phyloP scores from a whole-genome alignment of 2,329 filamentous ascomycete species.

The Westerdykella ornata region DNA sequence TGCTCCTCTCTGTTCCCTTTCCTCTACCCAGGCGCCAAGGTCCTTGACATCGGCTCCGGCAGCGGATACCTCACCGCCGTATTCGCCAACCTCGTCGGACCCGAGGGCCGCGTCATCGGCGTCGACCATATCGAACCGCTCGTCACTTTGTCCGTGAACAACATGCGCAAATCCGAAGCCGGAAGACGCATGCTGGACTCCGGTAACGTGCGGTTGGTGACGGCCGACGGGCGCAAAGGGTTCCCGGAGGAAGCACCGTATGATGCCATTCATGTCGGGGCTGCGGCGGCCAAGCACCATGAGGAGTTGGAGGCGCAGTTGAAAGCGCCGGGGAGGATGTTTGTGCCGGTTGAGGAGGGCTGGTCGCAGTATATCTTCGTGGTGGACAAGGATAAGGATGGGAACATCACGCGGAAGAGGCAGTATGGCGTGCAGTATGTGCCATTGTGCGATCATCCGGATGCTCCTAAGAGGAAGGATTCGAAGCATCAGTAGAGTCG shows the following conservation, averaged over 20 bases:
- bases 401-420: slow-evolving; percentile 47
- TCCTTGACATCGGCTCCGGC: slow-evolving; percentile 46
- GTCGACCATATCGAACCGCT: slow-evolving; percentile 47
- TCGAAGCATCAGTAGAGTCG: no score
- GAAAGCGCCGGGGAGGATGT: slow-evolving; percentile 69
- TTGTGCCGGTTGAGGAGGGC: slow-evolving; percentile 63
- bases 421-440: slow-evolving; percentile 65
- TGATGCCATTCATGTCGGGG: slow-evolving; percentile 94
- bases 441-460: slow-evolving; percentile 52
- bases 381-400: slow-evolving; percentile 63
- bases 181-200: slow-evolving; percentile 53
- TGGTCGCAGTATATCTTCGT: slow-evolving; percentile 62
- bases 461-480: slow-evolving; percentile 44
- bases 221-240: slow-evolving; percentile 56
- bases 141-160: slow-evolving; percentile 37
- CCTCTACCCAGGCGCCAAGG: slow-evolving; percentile 46
- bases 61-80: slow-evolving; percentile 78
- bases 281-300: slow-evolving; percentile 70
- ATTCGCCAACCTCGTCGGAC: slow-evolving; percentile 66
- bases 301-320: slow-evolving; percentile 68
- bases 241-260: slow-evolving; percentile 53
- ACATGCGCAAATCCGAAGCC: slow-evolving; percentile 40
- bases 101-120: slow-evolving; percentile 41
- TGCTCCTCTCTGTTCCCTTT: slow-evolving; percentile 56
- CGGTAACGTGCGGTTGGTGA: slow-evolving; percentile 63